Percentiles rank a stretch among this genome's conserved stretches.
Conservation (phyloP, 2,329 filamentous ascomycete species). For the Penicillium sp. region DNA sequence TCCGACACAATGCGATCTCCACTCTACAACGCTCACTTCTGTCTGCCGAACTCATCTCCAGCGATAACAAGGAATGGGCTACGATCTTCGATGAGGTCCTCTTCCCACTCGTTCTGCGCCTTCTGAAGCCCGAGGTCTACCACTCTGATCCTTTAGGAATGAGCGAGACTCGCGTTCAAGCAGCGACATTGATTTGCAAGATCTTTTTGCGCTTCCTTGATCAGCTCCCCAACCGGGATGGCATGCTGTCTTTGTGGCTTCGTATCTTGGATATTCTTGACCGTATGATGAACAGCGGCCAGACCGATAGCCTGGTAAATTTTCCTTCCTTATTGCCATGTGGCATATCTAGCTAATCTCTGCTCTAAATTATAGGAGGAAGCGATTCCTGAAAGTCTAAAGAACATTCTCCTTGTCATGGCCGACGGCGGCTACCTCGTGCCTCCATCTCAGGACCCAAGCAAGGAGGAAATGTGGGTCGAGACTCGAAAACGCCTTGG, state of each 20-base stretch:
- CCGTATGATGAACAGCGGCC: constrained; percentile 89
- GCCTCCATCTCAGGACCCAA: constrained; percentile 52
- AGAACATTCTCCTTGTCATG: constrained; percentile 96
- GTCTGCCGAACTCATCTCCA: constrained; percentile 75
- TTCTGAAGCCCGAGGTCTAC: constrained; percentile 92
- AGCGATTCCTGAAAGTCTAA: constrained; percentile 88
- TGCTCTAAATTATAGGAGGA: constrained; percentile 59
- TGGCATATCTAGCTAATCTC: constrained; percentile 1
- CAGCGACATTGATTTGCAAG: constrained; percentile 84
- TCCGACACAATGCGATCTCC: constrained; percentile 80
- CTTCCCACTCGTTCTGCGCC: constrained; percentile 78
- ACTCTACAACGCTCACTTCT: constrained; percentile 80
- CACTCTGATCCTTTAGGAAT: constrained; percentile 86
- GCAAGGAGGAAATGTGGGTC: constrained; percentile 52
- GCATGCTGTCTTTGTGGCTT: constrained; percentile 86
- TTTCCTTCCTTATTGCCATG: background rate
- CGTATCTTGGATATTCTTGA: constrained; percentile 93
- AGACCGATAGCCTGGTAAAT: constrained; percentile 79
- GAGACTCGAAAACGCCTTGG: constrained; percentile 58
- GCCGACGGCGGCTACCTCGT: constrained; percentile 78
- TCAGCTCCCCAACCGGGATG: constrained; percentile 74
- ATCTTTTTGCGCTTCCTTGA: constrained; percentile 93
- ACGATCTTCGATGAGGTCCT: constrained; percentile 91
- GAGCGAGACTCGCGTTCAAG: constrained; percentile 90
- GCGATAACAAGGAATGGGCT: constrained; percentile 84